These are phyloP conservation scores for Tuber umbilicatum DNA, from an alignment of 495 filamentous ascomycete species.

Conservation along the genomic window DNA sequence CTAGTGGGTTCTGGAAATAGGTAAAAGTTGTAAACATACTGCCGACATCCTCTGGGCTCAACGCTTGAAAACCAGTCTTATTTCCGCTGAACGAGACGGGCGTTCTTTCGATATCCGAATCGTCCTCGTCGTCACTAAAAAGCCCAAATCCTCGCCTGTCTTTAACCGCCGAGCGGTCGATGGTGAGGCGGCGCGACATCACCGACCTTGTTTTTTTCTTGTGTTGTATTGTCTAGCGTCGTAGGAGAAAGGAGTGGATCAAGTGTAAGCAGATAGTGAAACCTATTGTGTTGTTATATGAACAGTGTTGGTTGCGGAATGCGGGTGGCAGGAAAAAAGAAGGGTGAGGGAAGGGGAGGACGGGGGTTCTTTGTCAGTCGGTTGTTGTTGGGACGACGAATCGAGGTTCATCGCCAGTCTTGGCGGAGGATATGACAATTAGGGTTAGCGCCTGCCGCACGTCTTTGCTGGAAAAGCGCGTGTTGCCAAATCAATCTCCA, in stretches of 20 bases:
- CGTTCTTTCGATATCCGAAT: conserved; percentile 18
- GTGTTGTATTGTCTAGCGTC: not conserved
- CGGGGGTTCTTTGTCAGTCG: not conserved
- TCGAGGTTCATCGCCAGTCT: not conserved
- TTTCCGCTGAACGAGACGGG: conserved; percentile 38
- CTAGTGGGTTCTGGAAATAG: conserved; percentile 2
- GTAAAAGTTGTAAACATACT: not conserved
- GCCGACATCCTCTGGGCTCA: conserved; percentile 13
- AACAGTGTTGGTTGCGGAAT: not conserved
- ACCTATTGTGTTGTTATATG: not conserved
- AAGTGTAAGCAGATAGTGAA: not conserved
- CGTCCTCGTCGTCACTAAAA: conserved; percentile 36
- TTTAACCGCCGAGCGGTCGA: conserved; percentile 8
- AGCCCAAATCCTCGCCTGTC: conserved; percentile 35
- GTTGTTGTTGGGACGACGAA: conserved; percentile 2
- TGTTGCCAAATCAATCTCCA: not conserved
- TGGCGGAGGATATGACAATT: not conserved
- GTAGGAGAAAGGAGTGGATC: not conserved
- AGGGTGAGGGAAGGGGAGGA: not conserved
- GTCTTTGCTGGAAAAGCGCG: not conserved
- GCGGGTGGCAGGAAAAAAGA: not conserved
- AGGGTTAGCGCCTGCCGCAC: not conserved
- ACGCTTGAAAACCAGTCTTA: conserved; percentile 33
- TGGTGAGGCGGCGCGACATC: not conserved
- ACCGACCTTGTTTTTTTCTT: not conserved